Conservation (phyloP, 2,329 filamentous ascomycete genomes). For the Microsporum canis region DNA sequence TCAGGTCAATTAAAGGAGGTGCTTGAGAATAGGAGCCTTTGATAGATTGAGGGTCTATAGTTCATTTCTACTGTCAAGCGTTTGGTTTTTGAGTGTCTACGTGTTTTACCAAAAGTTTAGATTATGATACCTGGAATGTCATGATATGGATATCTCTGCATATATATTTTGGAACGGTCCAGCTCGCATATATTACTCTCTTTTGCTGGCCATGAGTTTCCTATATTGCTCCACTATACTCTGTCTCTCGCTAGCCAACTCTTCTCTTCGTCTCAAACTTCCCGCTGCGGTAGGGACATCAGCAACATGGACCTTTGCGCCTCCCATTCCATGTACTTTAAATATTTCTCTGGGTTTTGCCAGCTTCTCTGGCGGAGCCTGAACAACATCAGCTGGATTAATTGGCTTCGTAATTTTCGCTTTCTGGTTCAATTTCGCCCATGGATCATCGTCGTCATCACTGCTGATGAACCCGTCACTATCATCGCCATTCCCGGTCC, state of each 20-base stretch:
- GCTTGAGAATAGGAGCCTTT: constrained; percentile 5
- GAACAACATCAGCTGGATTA: constrained; percentile 45
- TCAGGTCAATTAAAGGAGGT: constrained; percentile 35
- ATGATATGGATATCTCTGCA: constrained; percentile 1
- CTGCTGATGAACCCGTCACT: constrained; percentile 30
- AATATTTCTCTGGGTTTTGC: constrained; percentile 52
- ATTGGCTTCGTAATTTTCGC: constrained; percentile 30
- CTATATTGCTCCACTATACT: constrained; percentile 65
- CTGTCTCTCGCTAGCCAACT: constrained; percentile 56
- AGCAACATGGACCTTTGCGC: constrained; percentile 54
- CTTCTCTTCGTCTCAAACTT: constrained; percentile 60
- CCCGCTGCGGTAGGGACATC: constrained; percentile 59
- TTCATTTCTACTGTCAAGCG: not conserved
- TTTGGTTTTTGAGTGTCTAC: not conserved
- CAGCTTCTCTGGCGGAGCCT: constrained; percentile 64
- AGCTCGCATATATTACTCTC: constrained; percentile 17
- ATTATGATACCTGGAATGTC: constrained; percentile 7
- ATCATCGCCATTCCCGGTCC: constrained; percentile 25
- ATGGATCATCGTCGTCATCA: constrained; percentile 57
- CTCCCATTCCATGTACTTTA: constrained; percentile 45
- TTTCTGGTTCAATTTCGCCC: constrained; percentile 60
- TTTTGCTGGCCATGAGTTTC: constrained; percentile 52
- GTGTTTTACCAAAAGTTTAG: constrained; percentile 5
- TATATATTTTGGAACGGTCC: not conserved
- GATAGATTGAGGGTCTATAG: not conserved